Conservation (phyloP, 306 rosid genomes). For the Cucumis hystrix region DNA sequence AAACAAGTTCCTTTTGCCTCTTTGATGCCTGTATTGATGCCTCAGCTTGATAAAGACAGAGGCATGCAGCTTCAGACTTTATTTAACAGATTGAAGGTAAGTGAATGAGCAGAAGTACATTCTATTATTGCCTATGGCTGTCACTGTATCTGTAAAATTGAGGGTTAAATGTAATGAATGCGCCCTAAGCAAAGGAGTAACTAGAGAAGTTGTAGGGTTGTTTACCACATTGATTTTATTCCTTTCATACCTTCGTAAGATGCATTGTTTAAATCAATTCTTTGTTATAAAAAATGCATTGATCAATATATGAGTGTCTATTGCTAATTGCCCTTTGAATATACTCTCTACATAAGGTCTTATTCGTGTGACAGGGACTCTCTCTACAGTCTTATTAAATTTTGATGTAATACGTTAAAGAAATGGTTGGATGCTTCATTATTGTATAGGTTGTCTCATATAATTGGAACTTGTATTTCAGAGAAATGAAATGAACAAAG, state of each 20-base stretch:
- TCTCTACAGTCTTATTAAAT: not conserved
- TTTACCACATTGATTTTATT: not conserved
- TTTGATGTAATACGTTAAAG: not conserved
- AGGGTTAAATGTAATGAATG: not conserved
- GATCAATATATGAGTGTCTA: not conserved
- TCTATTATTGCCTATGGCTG: not conserved
- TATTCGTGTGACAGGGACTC: not conserved
- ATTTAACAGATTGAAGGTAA: conserved; percentile 63
- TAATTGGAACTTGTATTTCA: conserved; percentile 19
- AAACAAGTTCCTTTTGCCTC: conserved; percentile 76
- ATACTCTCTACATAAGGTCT: not conserved
- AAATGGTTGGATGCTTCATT: conserved; percentile 7
- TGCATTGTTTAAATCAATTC: not conserved
- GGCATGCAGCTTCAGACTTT: conserved; percentile 70
- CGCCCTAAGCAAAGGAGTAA: not conserved
- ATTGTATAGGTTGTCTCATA: conserved; percentile 11
- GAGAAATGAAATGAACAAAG: conserved; percentile 80
- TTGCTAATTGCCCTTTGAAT: not conserved
- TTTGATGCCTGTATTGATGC: conserved; percentile 60
- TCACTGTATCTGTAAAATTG: not conserved
- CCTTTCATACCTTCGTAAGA: not conserved
- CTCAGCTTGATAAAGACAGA: conserved; percentile 76
- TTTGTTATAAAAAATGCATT: not conserved
- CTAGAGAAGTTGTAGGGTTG: not conserved
- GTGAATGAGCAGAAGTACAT: not conserved